These are phyloP conservation scores for Phoenix roebelenii DNA, from an alignment of 176 grass and related monocot genomes.

Conservation along the genomic window DNA sequence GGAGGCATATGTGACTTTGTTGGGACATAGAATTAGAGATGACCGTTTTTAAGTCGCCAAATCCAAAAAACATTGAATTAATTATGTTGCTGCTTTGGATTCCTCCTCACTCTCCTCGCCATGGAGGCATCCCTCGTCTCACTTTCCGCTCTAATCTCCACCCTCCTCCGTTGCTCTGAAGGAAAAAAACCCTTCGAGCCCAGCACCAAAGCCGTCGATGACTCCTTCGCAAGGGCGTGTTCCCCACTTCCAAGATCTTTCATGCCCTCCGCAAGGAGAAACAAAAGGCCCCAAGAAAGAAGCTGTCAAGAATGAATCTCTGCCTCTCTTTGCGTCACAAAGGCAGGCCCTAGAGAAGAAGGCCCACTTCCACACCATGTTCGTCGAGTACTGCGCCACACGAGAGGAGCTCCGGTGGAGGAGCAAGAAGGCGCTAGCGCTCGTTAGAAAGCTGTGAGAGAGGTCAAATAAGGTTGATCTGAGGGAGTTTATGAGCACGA, in stretches of 20 bases:
- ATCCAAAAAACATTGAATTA: too few relatives aligned
- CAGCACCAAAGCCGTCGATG: conserved; percentile 40
- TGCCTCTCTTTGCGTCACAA: conserved; percentile 7
- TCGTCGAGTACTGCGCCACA: conserved; percentile 47
- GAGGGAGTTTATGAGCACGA: conserved; percentile 13
- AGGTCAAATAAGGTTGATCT: conserved; percentile 7
- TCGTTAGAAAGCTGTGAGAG: conserved; percentile 48
- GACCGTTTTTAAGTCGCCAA: too few relatives aligned
- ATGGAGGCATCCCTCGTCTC: conserved; percentile 4
- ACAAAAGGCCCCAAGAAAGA: conserved; percentile 55
- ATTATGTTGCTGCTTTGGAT: background rate
- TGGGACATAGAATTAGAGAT: too few relatives aligned
- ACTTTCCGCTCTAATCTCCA: conserved; percentile 16
- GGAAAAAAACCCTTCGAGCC: conserved; percentile 21
- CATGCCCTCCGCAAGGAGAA: conserved; percentile 84
- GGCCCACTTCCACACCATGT: conserved; percentile 37
- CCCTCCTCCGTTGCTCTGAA: background rate
- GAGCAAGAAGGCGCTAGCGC: background rate
- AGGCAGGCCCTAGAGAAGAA: conserved; percentile 31
- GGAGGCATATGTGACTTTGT: too few relatives aligned
- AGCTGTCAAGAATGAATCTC: conserved; percentile 16
- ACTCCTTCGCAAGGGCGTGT: conserved; percentile 54
- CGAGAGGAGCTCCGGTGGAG: conserved; percentile 28
- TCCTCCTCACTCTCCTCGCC: conserved; percentile 2
- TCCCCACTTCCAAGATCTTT: conserved; percentile 68